Percentiles rank a stretch among this genome's conserved stretches.
phyloP scores from a whole-genome alignment of 225 moss, liverwort and hornwort genomes.

The Physcomitrellopsis africana region DNA sequence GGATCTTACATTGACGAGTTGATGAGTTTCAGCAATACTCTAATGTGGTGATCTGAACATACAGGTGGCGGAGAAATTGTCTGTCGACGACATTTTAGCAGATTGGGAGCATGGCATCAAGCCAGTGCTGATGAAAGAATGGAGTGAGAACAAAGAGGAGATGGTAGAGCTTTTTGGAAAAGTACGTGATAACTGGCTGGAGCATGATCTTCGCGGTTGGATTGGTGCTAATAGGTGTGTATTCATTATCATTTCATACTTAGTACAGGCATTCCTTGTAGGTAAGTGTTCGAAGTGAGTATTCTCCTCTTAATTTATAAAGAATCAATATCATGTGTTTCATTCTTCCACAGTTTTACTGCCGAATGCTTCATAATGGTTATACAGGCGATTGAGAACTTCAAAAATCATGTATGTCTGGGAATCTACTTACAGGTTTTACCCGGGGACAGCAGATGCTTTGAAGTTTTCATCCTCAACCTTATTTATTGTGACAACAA shows the following conservation, averaged over 20 bases:
- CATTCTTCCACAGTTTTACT: not conserved
- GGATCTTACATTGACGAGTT: conserved; percentile 2
- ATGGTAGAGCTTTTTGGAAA: conserved; percentile 83
- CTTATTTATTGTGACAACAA: conserved; percentile 92
- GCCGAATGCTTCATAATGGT: not conserved
- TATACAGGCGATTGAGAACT: not conserved
- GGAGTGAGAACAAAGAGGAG: conserved; percentile 82
- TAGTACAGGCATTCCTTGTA: conserved; percentile 11
- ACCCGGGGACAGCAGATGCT: conserved; percentile 84
- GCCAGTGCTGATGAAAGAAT: conserved; percentile 63
- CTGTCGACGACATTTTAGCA: conserved; percentile 70
- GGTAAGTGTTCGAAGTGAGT: not conserved
- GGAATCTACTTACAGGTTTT: conserved; percentile 60
- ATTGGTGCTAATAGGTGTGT: conserved; percentile 85
- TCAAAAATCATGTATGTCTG: not conserved
- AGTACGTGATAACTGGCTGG: conserved; percentile 93
- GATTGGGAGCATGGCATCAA: conserved; percentile 80
- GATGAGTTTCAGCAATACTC: not conserved
- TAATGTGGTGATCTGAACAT: not conserved
- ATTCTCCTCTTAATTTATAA: not conserved
- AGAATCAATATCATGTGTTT: not conserved
- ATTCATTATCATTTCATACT: conserved; percentile 4
- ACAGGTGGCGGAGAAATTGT: conserved; percentile 65
- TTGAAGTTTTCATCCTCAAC: conserved; percentile 76
- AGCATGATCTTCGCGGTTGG: conserved; percentile 72